Conservation (phyloP, 164 flowering plant genomes). For the Annona cherimola region DNA sequence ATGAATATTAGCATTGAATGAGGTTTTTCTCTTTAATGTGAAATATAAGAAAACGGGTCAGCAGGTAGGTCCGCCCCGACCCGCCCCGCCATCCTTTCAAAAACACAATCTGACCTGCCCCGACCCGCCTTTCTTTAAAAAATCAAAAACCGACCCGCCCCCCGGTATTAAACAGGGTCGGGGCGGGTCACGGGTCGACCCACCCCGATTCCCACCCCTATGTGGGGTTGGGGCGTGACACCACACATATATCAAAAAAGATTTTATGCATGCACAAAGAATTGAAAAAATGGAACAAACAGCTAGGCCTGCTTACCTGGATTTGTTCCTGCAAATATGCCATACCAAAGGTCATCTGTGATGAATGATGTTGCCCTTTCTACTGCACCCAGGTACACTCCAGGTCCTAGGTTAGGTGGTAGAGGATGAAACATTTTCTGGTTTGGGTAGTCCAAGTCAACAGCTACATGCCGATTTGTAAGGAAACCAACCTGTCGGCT, state of each 20-base stretch:
- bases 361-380: slow-evolving; percentile 99
- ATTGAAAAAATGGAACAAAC: not conserved
- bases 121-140: too few species aligned
- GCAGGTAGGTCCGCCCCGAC: too few species aligned
- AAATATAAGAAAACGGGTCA: too few species aligned
- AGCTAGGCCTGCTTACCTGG: slow-evolving; percentile 64
- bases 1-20: too few species aligned
- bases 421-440: slow-evolving; percentile 99
- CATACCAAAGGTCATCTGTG: slow-evolving; percentile 98
- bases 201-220: too few species aligned
- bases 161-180: too few species aligned
- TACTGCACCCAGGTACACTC: slow-evolving; percentile 94
- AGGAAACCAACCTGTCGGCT: slow-evolving; percentile 89
- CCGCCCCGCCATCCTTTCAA: too few species aligned
- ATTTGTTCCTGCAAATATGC: slow-evolving; percentile 91
- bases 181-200: too few species aligned
- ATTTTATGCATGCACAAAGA: not conserved
- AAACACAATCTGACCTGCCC: too few species aligned
- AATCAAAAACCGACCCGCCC: too few species aligned
- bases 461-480: slow-evolving; percentile 97
- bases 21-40: too few species aligned
- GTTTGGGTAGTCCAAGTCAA: slow-evolving; percentile 89
- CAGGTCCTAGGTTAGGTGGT: slow-evolving; percentile 98
- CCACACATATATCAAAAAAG: not conserved
- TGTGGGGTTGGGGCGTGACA: not conserved